Conservation (phyloP, 1,139 yeast species). For the Schwanniomyces etchellsii region DNA sequence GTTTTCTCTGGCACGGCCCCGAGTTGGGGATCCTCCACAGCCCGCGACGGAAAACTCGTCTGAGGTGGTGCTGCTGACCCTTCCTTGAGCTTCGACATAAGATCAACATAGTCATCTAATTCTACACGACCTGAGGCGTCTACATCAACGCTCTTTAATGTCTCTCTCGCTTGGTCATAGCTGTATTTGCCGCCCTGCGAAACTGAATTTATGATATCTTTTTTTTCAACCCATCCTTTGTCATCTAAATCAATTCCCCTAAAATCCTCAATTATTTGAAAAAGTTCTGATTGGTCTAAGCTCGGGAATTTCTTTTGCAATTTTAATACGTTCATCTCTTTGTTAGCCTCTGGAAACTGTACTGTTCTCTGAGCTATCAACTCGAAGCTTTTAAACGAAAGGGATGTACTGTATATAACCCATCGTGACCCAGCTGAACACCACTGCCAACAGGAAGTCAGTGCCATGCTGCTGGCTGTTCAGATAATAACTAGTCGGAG, state of each 20-base stretch:
- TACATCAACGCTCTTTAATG: constrained; percentile 82
- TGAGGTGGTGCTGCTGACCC: constrained; percentile 7
- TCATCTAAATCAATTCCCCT: constrained; percentile 82
- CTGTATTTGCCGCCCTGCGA: constrained; percentile 74
- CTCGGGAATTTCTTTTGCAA: constrained; percentile 79
- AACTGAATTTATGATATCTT: constrained; percentile 78
- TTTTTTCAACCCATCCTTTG: constrained; percentile 94
- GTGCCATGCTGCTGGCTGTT: too few relatives aligned
- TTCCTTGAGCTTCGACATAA: constrained; percentile 67
- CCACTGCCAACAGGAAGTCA: too few relatives aligned
- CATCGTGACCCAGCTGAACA: too few relatives aligned
- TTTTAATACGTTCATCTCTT: constrained; percentile 43
- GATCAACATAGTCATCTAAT: constrained; percentile 89
- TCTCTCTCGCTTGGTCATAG: constrained; percentile 91
- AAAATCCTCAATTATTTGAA: constrained; percentile 72
- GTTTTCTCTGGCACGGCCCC: constrained; percentile 28
- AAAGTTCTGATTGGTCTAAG: constrained; percentile 80
- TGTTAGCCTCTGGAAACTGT: too few relatives aligned
- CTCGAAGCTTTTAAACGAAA: too few relatives aligned
- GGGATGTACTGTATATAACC: background rate
- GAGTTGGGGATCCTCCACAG: constrained; percentile 6
- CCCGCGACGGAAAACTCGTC: constrained; percentile 21
- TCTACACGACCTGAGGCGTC: constrained; percentile 98
- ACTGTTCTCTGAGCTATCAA: too few relatives aligned
- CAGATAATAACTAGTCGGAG: too few relatives aligned